Evolutionary conservation across 2,329 filamentous ascomycete species (phyloP), one percentile per base, ranked within the genome.

Genomic region (Penicillium sp.): DNA sequence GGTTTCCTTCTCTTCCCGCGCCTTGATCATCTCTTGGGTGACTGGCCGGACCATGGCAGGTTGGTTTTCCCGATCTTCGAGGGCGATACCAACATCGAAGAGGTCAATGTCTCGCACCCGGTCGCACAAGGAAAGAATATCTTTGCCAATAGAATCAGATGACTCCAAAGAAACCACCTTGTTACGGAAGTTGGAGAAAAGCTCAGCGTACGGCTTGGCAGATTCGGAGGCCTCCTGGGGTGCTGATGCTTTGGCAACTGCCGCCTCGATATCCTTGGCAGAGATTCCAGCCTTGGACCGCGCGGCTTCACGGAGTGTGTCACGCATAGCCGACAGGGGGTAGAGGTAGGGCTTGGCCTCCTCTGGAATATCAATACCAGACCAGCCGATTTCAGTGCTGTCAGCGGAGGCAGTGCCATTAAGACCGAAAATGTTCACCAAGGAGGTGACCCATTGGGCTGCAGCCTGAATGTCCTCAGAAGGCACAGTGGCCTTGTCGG

Each of bases 381-480:
- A 81, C 87, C 87, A 89, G 41, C 85, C 87, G 50, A 88, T 82
- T 44, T 75, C 70, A 10, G 68, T 65, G 36, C 68, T 72, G 19
- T 75, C 71, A 11, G 73, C 67, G 5, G 65, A 54, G 3, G 71
- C 68, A 23, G 69, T 65, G 43, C 77, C 76, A 67, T 83, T 73
- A 58, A 97, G 82, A 40, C 93, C 93, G 60, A 97, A 90, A 60
- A 93, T 90, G 58, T 89, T 88, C 16, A 94, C 86, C 58, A 96
- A 88, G 56, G 86, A 86, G 1, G 92, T 96, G 44, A 96, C 81
- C 87, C 90, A 97, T 51, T 84, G 82, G 7, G 89, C 91, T 53
- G 90, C 72, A 11, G 78, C 78, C 45, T 82, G 74, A 3, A 81
- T 77, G 8, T 81, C 78, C 34, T 75, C 70, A 8, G 78, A 71